Conservation (phyloP, 2,329 filamentous ascomycete genomes). For the Gremmenia infestans region DNA sequence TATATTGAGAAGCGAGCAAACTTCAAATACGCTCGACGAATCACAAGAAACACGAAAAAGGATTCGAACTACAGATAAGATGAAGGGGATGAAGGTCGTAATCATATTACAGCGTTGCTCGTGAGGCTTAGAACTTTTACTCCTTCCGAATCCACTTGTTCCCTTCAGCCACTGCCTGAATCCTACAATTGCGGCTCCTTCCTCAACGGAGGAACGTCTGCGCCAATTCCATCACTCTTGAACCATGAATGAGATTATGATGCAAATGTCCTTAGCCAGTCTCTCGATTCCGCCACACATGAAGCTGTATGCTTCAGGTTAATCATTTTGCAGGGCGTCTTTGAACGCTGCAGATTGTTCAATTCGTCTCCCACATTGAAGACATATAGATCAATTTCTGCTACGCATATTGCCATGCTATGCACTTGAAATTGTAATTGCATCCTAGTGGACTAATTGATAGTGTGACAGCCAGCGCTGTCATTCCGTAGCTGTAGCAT, state of each 20-base stretch:
- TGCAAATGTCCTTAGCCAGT: slow-evolving; percentile 31
- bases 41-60: neutral
- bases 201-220: slow-evolving; percentile 27
- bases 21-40: no score
- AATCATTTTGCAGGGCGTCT: slow-evolving; percentile 27
- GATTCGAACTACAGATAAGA: neutral
- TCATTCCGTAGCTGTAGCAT: no score
- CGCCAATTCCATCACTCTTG: slow-evolving; percentile 33
- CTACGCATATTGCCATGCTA: no score
- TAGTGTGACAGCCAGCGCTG: no score
- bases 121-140: neutral
- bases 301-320: slow-evolving; percentile 31
- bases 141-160: slow-evolving; percentile 11
- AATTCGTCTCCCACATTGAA: slow-evolving; percentile 35
- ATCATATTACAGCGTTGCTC: neutral
- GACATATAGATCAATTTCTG: no score
- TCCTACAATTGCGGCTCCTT: slow-evolving; percentile 16
- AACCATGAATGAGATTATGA: slow-evolving; percentile 38
- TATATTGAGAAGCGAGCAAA: no score
- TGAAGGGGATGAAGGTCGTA: neutral
- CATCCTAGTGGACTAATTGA: no score
- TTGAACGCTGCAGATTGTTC: slow-evolving; percentile 34
- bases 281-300: slow-evolving; percentile 26
- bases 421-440: no score
- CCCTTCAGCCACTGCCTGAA: slow-evolving; percentile 18